Conservation (phyloP, 1,284 basidiomycete species). For the Tilletia caries region DNA sequence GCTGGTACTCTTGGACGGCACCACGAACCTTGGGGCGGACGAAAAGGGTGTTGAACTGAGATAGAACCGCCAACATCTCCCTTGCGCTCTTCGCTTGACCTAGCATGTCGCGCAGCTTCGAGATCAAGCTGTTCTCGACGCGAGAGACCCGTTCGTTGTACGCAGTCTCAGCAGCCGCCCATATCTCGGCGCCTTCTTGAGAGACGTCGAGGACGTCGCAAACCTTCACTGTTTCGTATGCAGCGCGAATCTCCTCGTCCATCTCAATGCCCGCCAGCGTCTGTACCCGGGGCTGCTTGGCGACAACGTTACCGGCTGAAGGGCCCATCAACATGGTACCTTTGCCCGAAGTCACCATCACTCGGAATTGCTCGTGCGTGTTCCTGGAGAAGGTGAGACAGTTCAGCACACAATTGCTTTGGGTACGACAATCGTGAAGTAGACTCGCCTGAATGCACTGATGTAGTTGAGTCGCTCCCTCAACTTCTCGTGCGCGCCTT, state of each 20-base stretch:
- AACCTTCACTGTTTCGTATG: constrained; percentile 87
- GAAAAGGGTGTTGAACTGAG: constrained; percentile 95
- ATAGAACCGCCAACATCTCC: constrained; percentile 99
- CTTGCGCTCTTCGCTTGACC: constrained; percentile 96
- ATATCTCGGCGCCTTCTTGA: constrained; percentile 92
- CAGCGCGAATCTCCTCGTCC: constrained; percentile 90
- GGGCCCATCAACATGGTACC: constrained; percentile 55
- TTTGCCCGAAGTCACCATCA: constrained; percentile 93
- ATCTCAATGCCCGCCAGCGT: constrained; percentile 72
- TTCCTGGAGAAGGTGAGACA: constrained; percentile 57
- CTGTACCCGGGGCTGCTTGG: constrained; percentile 39
- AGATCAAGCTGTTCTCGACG: constrained; percentile 98
- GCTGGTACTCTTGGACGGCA: constrained; percentile 98
- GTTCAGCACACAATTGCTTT: neutral
- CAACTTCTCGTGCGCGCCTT: constrained; percentile 82
- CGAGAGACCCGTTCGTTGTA: constrained; percentile 96
- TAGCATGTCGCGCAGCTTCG: constrained; percentile 80
- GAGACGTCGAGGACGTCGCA: constrained; percentile 85
- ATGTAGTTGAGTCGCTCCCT: constrained; percentile 85
- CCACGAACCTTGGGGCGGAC: constrained; percentile 83
- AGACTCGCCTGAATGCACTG: constrained; percentile 67
- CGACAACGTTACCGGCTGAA: constrained; percentile 17
- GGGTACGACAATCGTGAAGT: neutral
- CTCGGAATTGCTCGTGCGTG: constrained; percentile 92
- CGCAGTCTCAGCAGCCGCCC: constrained; percentile 91